A percentile compares a stretch with the other conserved stretches of the same genome.
Evolutionary conservation across 306 rosid genomes (phyloP).

Genomic region (Morella rubra): DNA sequence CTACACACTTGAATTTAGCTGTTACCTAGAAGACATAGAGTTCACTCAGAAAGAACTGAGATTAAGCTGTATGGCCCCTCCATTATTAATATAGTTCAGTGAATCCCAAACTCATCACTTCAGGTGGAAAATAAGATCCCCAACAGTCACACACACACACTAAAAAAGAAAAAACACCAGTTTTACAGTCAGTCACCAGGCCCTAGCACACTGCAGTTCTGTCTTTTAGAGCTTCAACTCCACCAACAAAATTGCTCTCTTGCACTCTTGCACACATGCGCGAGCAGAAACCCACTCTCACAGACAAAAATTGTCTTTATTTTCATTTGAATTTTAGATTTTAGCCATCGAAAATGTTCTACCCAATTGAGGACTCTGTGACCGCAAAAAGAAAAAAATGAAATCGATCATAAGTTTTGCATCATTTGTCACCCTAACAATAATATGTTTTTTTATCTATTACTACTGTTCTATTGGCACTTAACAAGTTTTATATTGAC

Average conservation of each 20-base stretch:
- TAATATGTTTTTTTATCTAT: background rate
- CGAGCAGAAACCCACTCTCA: background rate
- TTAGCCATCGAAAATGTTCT: background rate
- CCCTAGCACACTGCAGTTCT: background rate
- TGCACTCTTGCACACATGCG: too few species aligned
- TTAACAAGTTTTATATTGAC: too few species aligned
- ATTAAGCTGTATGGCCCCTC: background rate
- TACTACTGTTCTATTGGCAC: background rate
- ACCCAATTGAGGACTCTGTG: background rate
- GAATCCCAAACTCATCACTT: background rate
- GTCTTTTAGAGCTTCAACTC: too few species aligned
- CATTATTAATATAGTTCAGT: background rate
- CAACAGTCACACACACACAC: background rate
- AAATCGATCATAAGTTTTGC: background rate
- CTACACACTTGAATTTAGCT: slow-evolving; percentile 56
- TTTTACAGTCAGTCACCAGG: background rate
- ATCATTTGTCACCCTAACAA: background rate
- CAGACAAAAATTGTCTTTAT: background rate
- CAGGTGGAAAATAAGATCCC: background rate
- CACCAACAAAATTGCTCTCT: too few species aligned
- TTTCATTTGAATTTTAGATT: background rate
- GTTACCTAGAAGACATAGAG: slow-evolving; percentile 45
- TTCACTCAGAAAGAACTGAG: slow-evolving; percentile 5
- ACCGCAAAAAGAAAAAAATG: background rate
- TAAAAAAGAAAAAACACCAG: too few species aligned